A percentile compares a stretch with the other conserved stretches of the same genome.
phyloP scores from a whole-genome alignment of 108 stramenopile genomes.

The Conticribra guillardii region DNA sequence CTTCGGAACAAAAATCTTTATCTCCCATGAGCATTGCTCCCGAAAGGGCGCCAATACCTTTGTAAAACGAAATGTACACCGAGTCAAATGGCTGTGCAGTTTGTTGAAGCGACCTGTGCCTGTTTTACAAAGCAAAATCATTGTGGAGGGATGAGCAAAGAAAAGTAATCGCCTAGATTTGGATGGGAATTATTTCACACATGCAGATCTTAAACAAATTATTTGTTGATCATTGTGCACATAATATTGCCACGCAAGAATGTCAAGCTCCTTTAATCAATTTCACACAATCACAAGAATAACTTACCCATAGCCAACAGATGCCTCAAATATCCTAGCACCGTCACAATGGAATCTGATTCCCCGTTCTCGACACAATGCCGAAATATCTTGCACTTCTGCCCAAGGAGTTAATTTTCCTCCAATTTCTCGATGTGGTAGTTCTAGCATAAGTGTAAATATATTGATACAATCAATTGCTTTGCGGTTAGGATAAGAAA shows the following conservation, averaged over 20 bases:
- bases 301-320: constrained; percentile 53
- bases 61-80: constrained; percentile 84
- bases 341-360: constrained; percentile 85
- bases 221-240: neutral
- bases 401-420: constrained; percentile 76
- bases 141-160: no score
- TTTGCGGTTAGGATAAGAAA: constrained; percentile 4
- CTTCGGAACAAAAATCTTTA: constrained; percentile 61
- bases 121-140: neutral
- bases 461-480: constrained; percentile 17
- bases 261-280: no score
- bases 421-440: constrained; percentile 87
- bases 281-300: neutral
- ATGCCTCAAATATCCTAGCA: constrained; percentile 84
- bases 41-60: constrained; percentile 74
- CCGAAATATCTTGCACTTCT: constrained; percentile 57
- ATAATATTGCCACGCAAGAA: no score
- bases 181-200: no score
- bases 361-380: constrained; percentile 42
- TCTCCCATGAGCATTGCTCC: constrained; percentile 83
- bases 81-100: constrained; percentile 68
- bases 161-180: no score
- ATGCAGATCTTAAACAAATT: no score
- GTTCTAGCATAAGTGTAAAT: constrained; percentile 69
- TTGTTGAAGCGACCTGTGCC: constrained; percentile 34